Percentiles rank a stretch among this genome's conserved stretches.
phyloP scores from a whole-genome alignment of 2,329 filamentous ascomycete genomes.

The Akanthomyces lecanii region DNA sequence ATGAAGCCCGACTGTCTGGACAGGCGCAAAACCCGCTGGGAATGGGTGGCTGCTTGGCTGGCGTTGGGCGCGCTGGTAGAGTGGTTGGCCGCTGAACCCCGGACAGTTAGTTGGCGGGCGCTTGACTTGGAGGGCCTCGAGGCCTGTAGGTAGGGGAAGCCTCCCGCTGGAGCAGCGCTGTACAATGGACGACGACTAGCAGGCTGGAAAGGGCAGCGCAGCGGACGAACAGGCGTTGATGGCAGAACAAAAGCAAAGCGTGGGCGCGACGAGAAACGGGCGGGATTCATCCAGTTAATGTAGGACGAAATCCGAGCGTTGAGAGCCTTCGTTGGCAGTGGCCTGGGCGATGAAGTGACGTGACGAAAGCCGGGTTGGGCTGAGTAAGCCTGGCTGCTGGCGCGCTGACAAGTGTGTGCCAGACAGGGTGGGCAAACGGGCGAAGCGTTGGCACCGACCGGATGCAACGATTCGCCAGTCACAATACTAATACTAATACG shows the following conservation, averaged over 20 bases:
- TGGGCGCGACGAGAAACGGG: constrained; percentile 14
- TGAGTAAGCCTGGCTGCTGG: constrained; percentile 11
- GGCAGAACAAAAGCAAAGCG: constrained; percentile 12
- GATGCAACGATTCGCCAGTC: background rate
- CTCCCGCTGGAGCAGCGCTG: background rate
- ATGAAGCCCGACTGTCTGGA: constrained; percentile 1
- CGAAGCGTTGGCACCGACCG: background rate
- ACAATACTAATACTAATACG: background rate
- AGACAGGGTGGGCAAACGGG: background rate
- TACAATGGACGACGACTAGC: background rate
- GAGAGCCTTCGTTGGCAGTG: background rate
- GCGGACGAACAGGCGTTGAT: constrained; percentile 4
- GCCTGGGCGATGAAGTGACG: background rate
- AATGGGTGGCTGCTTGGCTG: background rate
- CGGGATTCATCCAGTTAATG: constrained; percentile 18
- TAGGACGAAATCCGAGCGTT: constrained; percentile 16
- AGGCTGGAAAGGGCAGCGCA: background rate
- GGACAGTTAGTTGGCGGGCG: background rate
- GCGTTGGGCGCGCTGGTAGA: background rate
- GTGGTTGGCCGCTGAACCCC: constrained; percentile 7
- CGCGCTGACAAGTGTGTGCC: background rate
- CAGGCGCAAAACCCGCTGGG: constrained; percentile 10
- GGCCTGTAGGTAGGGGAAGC: background rate
- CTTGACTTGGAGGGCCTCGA: background rate
- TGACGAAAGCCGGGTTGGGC: constrained; percentile 15